phyloP scores from a whole-genome alignment of 1,139 yeast genomes.

The Taphrina confusa region DNA sequence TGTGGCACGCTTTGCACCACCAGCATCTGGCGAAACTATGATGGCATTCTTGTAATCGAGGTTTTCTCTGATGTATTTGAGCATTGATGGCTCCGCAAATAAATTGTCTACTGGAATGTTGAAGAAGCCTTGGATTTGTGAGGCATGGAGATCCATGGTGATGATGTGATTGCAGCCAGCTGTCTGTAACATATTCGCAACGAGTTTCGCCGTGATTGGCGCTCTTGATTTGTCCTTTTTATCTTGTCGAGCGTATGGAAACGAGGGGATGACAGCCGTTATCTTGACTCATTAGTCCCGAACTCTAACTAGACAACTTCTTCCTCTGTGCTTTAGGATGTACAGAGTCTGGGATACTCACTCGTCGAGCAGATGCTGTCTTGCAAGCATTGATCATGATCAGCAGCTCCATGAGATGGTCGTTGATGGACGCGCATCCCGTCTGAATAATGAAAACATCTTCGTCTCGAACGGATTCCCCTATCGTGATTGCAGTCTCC shows the following conservation, averaged over 20 bases:
- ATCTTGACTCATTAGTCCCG: too few relatives aligned
- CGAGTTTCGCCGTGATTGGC: slow-evolving; percentile 91
- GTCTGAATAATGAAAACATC: slow-evolving; percentile 78
- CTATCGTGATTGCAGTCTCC: slow-evolving; percentile 93
- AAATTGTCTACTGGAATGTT: slow-evolving; percentile 97
- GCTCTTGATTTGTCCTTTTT: slow-evolving; percentile 95
- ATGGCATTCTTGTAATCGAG: slow-evolving; percentile 64
- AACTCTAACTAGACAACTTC: too few relatives aligned
- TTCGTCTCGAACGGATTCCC: slow-evolving; percentile 95
- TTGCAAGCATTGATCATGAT: slow-evolving; percentile 93
- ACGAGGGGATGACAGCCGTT: slow-evolving; percentile 90
- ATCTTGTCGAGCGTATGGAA: slow-evolving; percentile 96
- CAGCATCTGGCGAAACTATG: slow-evolving; percentile 96
- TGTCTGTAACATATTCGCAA: slow-evolving; percentile 82
- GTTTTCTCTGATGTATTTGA: slow-evolving; percentile 66
- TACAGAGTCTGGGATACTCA: too few relatives aligned
- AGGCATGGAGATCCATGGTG: slow-evolving; percentile 97
- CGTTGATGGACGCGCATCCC: slow-evolving; percentile 73
- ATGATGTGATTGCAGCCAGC: slow-evolving; percentile 97
- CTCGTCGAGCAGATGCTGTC: slow-evolving; percentile 79
- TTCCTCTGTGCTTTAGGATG: too few relatives aligned
- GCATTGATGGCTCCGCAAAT: slow-evolving; percentile 89
- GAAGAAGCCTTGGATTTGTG: slow-evolving; percentile 96
- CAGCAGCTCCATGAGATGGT: slow-evolving; percentile 80
- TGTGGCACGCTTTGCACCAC: slow-evolving; percentile 97